These are phyloP conservation scores for Aegilops tauschii DNA, from an alignment of 176 grass and related monocot genomes.

Conservation along the genomic window DNA sequence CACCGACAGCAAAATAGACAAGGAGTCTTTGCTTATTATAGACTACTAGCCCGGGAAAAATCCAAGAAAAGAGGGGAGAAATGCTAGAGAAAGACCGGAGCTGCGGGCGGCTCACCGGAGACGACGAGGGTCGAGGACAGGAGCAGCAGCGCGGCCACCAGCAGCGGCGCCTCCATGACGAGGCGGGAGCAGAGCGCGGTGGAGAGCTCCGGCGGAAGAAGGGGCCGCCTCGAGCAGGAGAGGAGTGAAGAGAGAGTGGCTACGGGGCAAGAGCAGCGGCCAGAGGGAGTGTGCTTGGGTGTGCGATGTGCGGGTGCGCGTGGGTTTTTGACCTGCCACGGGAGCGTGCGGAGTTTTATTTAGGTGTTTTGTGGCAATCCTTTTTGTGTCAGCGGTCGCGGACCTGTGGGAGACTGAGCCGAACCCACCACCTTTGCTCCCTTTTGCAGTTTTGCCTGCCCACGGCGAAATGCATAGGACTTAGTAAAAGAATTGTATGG, in stretches of 20 bases:
- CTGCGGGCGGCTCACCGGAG: conserved; percentile 49
- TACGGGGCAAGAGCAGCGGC: not conserved
- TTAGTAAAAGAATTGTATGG: not conserved
- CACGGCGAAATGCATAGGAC: conserved; percentile 2
- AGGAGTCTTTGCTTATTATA: not conserved
- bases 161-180: conserved; percentile 25
- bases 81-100: conserved; percentile 24
- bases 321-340: not conserved
- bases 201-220: not conserved
- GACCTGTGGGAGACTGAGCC: conserved; percentile 32
- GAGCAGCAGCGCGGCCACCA: conserved; percentile 36
- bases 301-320: not conserved
- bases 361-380: not conserved
- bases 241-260: not conserved
- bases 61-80: not conserved
- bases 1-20: not conserved
- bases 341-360: not conserved
- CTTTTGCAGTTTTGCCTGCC: conserved; percentile 20
- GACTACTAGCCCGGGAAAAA: not conserved
- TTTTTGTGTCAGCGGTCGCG: conserved; percentile 5
- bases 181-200: not conserved
- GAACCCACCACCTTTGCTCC: conserved; percentile 26
- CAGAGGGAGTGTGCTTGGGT: not conserved
- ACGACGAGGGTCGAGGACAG: conserved; percentile 45
- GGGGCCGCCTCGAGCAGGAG: not conserved